Conservation (phyloP, 73 alveolate species). For the Tetrahymena thermophila region DNA sequence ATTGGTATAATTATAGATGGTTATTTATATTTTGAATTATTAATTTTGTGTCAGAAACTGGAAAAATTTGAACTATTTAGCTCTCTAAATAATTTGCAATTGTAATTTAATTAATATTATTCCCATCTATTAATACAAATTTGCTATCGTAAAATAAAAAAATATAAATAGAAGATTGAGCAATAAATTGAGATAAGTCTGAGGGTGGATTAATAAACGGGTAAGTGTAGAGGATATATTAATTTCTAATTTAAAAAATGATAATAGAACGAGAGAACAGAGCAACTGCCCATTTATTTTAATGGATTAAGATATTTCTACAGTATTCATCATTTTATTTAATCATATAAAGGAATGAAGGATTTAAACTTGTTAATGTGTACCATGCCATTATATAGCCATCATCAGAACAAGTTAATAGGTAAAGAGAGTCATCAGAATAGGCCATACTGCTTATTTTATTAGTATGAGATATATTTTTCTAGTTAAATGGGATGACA, state of each 20-base stretch:
- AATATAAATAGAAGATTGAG: too few relatives aligned
- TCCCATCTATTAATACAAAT: not conserved
- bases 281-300: not conserved
- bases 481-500: not conserved
- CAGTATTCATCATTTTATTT: not conserved
- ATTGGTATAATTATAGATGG: not conserved
- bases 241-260: not conserved
- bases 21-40: too few relatives aligned
- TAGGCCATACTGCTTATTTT: too few relatives aligned
- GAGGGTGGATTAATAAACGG: not conserved
- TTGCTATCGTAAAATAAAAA: not conserved
- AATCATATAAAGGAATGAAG: not conserved
- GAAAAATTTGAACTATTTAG: not conserved
- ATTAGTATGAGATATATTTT: not conserved
- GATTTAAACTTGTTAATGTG: not conserved
- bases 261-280: not conserved
- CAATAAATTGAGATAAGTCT: not conserved
- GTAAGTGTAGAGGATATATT: not conserved
- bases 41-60: not conserved
- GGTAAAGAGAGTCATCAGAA: not conserved
- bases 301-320: not conserved
- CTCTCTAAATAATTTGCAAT: not conserved
- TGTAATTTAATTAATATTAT: not conserved
- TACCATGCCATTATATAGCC: not conserved
- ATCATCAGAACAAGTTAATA: not conserved